Base-by-base conservation (phyloP, 495 filamentous ascomycete species). In the Talaromyces nanjingensis region DNA sequence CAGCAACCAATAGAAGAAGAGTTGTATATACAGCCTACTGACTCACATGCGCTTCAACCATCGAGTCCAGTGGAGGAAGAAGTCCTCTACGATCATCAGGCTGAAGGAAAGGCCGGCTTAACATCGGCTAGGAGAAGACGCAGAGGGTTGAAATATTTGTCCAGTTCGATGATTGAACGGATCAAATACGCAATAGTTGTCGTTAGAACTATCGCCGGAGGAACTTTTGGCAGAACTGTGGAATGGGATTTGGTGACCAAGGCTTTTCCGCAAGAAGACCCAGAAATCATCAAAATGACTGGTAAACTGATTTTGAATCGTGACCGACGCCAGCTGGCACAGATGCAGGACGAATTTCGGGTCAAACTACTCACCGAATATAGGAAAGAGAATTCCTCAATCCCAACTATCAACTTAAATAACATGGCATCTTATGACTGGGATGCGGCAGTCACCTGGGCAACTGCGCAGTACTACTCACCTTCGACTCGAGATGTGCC, bases 401-500 rank as follows among this genome's bases (percentile, higher is more conserved):
- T 98, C 0, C 88, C 89, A 2, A 68, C 76, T 2, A 81, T 99
- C 33, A 80, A 97, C 72, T 93, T 86, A 65, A 75, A 87, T 42
- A 72, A 96, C 65, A 77, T 91, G 5, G 76, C 85, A 34, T 78
- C 74, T 11, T 96, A 96, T 68, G 87, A 97, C 69, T 96, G 94
- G 91, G 77, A 81, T 31, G 72, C 70, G 42, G 70, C 97, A 11
- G 81, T 96, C 29, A 81, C 88, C 12, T 98, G 94, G 94, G 84
- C 85, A 16, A 73, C 73, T 49, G 71, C 76, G 14, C 79, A 81
- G 55, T 65, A 86, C 6, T 79, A 83, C 45, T 64, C 79, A 22
- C 76, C 78, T 25, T 70, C 70, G 11, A 69, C 58, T 63, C 57
- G 71, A 29, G 70, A 77, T 62, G 68, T 77, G 7, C 82, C 79